Conservation (phyloP, 1,284 basidiomycete genomes). For the Rhodofomes roseus region DNA sequence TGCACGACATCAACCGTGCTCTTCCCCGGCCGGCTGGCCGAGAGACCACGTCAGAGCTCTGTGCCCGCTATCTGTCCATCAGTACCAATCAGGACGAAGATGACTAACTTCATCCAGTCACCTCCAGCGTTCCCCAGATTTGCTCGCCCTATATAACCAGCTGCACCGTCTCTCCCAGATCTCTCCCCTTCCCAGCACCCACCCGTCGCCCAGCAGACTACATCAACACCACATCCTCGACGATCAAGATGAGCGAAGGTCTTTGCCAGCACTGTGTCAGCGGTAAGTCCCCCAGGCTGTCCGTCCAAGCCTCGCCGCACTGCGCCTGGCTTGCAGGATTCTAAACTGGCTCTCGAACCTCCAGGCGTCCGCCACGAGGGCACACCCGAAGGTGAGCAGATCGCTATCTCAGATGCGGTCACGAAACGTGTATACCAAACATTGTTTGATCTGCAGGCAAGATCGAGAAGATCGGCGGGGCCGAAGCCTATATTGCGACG, state of each 20-base stretch:
- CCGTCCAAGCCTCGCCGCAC: too few relatives aligned
- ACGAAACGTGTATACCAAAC: background rate
- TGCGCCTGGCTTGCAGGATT: too few relatives aligned
- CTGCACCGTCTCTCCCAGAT: background rate
- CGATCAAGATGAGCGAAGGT: background rate
- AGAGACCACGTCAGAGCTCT: too few relatives aligned
- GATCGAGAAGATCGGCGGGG: slow-evolving; percentile 41
- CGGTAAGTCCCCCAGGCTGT: background rate
- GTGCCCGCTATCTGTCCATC: background rate
- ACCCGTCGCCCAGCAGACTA: background rate
- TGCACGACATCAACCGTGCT: too few relatives aligned
- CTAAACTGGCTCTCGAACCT: background rate
- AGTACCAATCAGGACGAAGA: background rate
- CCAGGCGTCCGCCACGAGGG: slow-evolving; percentile 57
- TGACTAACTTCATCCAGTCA: background rate
- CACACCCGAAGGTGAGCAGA: slow-evolving; percentile 39
- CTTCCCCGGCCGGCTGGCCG: too few relatives aligned
- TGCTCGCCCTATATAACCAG: background rate
- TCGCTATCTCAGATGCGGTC: background rate
- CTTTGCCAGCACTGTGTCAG: background rate
- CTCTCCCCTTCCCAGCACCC: background rate
- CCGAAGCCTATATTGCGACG: slow-evolving; percentile 49
- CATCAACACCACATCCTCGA: background rate
- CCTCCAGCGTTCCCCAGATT: background rate
- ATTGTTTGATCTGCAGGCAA: slow-evolving; percentile 29